Percentiles rank a stretch among this genome's conserved stretches.
Conservation (phyloP, 768 basidiomycete genomes). For the Termitomyces sp. region DNA sequence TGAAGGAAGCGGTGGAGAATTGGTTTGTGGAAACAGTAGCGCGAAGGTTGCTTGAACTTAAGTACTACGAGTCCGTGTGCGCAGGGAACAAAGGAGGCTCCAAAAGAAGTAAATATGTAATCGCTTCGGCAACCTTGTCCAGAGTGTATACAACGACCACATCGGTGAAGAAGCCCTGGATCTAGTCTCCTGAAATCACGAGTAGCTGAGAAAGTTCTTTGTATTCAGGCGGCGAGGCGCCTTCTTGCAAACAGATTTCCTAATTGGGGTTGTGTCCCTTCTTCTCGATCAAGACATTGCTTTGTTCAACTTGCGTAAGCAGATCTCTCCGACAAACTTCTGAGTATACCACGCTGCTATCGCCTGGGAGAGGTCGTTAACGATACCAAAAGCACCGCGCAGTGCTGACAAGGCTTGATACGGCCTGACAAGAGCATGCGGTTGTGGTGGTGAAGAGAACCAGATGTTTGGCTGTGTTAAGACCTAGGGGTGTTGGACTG, state of each 20-base stretch:
- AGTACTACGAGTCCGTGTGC: not conserved
- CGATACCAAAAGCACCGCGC: not conserved
- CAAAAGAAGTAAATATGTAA: constrained; percentile 9
- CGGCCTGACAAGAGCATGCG: not conserved
- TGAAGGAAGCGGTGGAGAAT: no score
- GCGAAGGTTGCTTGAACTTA: not conserved
- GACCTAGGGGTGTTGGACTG: not conserved
- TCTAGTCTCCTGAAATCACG: not conserved
- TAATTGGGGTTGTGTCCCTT: constrained; percentile 1
- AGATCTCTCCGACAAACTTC: not conserved
- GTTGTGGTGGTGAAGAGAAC: not conserved
- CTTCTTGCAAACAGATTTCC: not conserved
- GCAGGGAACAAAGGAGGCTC: constrained; percentile 3
- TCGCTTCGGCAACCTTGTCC: constrained; percentile 2
- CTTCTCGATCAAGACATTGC: constrained; percentile 10
- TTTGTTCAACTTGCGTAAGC: constrained; percentile 4
- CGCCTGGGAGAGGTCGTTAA: not conserved
- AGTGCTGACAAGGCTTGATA: not conserved
- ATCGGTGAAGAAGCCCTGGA: not conserved
- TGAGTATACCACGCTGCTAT: not conserved
- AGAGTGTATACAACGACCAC: not conserved
- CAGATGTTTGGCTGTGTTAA: constrained; percentile 4
- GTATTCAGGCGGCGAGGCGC: constrained; percentile 2
- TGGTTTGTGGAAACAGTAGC: not conserved
- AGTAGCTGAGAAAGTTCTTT: constrained; percentile 4